phyloP scores from a whole-genome alignment of 2,329 filamentous ascomycete genomes.

The Paraphaeosphaeria minitans region DNA sequence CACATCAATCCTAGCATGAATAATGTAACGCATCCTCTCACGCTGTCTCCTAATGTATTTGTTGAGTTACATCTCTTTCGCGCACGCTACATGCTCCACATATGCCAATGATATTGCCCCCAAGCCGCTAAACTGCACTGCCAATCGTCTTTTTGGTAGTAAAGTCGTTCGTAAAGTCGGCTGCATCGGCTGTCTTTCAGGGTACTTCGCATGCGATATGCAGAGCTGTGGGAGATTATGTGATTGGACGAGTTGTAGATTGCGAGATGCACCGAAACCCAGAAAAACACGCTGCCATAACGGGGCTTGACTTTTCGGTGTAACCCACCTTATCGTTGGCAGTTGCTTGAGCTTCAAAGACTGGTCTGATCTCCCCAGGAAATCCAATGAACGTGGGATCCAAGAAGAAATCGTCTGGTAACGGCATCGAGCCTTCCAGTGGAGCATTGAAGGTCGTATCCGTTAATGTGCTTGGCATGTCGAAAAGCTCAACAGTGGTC shows the following conservation, averaged over 20 bases:
- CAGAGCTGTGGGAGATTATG: too few relatives aligned
- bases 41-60: too few relatives aligned
- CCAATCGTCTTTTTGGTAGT: too few relatives aligned
- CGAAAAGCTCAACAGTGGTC: not conserved
- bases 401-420: conserved; percentile 9
- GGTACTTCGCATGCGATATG: too few relatives aligned
- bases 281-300: too few relatives aligned
- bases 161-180: too few relatives aligned
- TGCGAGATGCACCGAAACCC: too few relatives aligned
- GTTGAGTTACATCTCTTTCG: conserved; percentile 15
- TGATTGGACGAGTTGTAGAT: too few relatives aligned
- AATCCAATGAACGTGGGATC: conserved; percentile 13
- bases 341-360: conserved; percentile 9
- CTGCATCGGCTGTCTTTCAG: too few relatives aligned
- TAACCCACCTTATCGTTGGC: conserved; percentile 21
- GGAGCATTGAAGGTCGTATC: conserved; percentile 1
- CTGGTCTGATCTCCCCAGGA: conserved; percentile 1
- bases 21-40: not conserved
- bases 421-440: not conserved
- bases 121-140: conserved; percentile 52
- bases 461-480: not conserved
- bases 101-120: conserved; percentile 48
- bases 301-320: too few relatives aligned
- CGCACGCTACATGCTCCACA: conserved; percentile 47
- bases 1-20: not conserved